Evolutionary conservation across 441 rosid species (phyloP).

Genomic region (Adansonia madagascariensis): DNA sequence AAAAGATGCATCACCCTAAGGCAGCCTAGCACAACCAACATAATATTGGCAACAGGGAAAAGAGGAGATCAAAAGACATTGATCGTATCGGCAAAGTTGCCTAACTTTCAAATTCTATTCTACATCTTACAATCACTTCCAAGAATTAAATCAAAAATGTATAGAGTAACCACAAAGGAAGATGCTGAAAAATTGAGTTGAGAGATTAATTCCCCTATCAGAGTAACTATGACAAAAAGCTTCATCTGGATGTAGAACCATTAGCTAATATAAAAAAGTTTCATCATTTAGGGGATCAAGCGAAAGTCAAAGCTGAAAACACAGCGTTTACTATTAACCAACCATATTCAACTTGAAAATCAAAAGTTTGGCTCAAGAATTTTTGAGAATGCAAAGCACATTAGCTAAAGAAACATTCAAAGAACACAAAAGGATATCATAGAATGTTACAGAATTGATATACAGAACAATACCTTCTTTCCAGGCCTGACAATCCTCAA

Average conservation of each 20-base stretch:
- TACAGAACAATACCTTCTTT: constrained; percentile 62
- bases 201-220: constrained; percentile 45
- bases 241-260: constrained; percentile 53
- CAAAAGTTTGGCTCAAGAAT: not conserved
- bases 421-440: not conserved
- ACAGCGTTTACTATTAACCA: not conserved
- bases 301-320: not conserved
- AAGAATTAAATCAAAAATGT: not conserved
- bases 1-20: constrained; percentile 28
- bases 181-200: not conserved
- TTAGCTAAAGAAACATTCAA: constrained; percentile 8
- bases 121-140: not conserved
- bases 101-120: not conserved
- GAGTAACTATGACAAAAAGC: constrained; percentile 74
- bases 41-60: constrained; percentile 69
- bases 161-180: not conserved
- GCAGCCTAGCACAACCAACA: constrained; percentile 32
- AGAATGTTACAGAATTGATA: not conserved
- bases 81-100: constrained; percentile 55
- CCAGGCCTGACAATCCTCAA: constrained; percentile 97
- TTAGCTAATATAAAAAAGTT: constrained; percentile 38
- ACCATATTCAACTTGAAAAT: not conserved
- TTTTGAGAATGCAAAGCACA: not conserved
- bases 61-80: constrained; percentile 41
- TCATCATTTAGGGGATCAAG: constrained; percentile 54